Evolutionary conservation across 371 early-diverging fungal genomes (phyloP), one percentile per base, ranked within the genome.

Genomic region (Rhizopus delemar): DNA sequence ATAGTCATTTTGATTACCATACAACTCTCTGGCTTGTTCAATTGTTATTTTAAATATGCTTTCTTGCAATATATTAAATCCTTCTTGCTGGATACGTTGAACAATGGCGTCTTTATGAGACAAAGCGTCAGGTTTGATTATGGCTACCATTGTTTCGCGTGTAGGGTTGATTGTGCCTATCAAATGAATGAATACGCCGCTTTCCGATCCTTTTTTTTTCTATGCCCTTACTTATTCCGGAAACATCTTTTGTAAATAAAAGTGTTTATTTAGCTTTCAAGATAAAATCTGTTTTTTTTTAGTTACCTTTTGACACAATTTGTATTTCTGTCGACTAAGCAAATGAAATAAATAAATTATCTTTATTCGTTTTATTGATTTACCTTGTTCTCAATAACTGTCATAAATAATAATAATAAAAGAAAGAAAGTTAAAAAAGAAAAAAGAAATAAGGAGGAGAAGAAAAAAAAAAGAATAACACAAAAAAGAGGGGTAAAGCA

Each of bases 21-120:
- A 62, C 4, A 62, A 51, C 13, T 36, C 39, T 35, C 41, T 35
- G 16, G 62, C 62, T 52, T 62, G 57, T 15, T 56, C 53, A 8
- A 16, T 0, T 12, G 62, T 45, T 1, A 56, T 11, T 28, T 62
- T 51, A 38, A 56, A 15, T 3, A 13, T 45, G 22, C 51, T 62
- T 4, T 46, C 13, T 3, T 51, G 15, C 1, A 62, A 32, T 0
- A 62, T 16, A 8, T 6, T 46, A 38, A 56, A 62, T 9, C 46
- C 57, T 12, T 52, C 13, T 11, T 28, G 34, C 8, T 50, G 34
- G 22, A 62, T 62, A 38, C 32, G 32, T 7, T 51, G 15, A 3
- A 52, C 36, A 13, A 62, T 56, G 6, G 15, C 52, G 16, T 51
- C n/a, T 9, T 46, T 46, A 7, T 16, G 5, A 7, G 46, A 8